Conservation (phyloP, 2,329 filamentous ascomycete species). For the Microthyrium microscopicum region DNA sequence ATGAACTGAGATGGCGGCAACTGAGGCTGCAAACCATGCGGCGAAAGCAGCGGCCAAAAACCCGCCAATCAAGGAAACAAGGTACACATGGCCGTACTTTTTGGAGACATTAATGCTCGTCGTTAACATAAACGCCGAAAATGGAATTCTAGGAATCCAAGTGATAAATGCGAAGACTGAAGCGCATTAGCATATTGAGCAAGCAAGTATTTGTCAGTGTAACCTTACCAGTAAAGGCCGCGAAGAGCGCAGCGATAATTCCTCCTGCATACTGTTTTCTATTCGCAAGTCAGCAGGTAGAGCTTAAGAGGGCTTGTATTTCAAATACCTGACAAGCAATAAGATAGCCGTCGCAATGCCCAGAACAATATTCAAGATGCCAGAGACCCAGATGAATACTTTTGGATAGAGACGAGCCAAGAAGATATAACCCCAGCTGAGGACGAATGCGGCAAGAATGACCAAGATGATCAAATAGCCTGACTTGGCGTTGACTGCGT, state of each 20-base stretch:
- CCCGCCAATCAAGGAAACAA: slow-evolving; percentile 72
- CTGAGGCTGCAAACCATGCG: slow-evolving; percentile 73
- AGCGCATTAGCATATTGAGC: neutral
- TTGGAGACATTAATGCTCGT: slow-evolving; percentile 75
- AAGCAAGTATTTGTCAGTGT: neutral
- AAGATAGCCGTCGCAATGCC: slow-evolving; percentile 77
- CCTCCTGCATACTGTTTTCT: slow-evolving; percentile 66
- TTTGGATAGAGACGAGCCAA: slow-evolving; percentile 65
- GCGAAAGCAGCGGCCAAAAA: slow-evolving; percentile 57
- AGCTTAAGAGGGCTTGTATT: no score
- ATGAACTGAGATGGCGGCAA: slow-evolving; percentile 76
- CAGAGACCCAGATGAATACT: slow-evolving; percentile 83
- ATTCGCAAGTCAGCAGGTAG: no score
- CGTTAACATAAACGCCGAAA: slow-evolving; percentile 77
- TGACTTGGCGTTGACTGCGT: slow-evolving; percentile 64
- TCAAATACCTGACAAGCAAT: slow-evolving; percentile 57
- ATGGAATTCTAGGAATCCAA: slow-evolving; percentile 84
- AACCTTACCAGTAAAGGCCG: slow-evolving; percentile 47
- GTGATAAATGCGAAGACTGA: slow-evolving; percentile 60
- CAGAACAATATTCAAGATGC: slow-evolving; percentile 71
- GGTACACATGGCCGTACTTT: slow-evolving; percentile 67
- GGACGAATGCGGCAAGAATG: slow-evolving; percentile 52
- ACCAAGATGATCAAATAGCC: slow-evolving; percentile 72
- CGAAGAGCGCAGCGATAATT: slow-evolving; percentile 73
- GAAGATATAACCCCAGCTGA: slow-evolving; percentile 65